These are phyloP conservation scores for Penicillium sp. DNA, from an alignment of 2,329 filamentous ascomycete species.

Conservation along the genomic window DNA sequence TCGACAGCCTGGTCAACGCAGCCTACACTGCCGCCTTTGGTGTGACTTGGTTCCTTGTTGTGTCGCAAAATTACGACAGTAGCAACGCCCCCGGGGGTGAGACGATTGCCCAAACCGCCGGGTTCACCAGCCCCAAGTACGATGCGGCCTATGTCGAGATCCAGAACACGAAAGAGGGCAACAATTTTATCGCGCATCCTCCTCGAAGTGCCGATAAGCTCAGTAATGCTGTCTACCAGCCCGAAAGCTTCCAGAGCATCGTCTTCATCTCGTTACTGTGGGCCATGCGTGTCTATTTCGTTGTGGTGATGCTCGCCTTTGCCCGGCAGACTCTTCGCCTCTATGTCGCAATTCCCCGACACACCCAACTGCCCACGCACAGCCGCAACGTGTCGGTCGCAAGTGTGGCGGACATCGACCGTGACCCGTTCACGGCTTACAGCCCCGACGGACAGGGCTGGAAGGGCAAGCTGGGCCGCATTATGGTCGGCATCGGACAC, in stretches of 20 bases:
- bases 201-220: slow-evolving; percentile 43
- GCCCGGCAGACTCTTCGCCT: slow-evolving; percentile 70
- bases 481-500: slow-evolving; percentile 68
- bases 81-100: slow-evolving; percentile 47
- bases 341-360: slow-evolving; percentile 45
- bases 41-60: slow-evolving; percentile 77
- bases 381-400: slow-evolving; percentile 46
- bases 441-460: slow-evolving; percentile 74
- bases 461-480: slow-evolving; percentile 70
- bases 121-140: slow-evolving; percentile 60
- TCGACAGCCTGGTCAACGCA: slow-evolving; percentile 78
- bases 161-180: slow-evolving; percentile 41
- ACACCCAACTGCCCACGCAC: slow-evolving; percentile 39
- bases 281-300: slow-evolving; percentile 74
- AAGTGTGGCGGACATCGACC: slow-evolving; percentile 45
- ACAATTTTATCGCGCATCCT: slow-evolving; percentile 48
- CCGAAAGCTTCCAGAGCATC: slow-evolving; percentile 70
- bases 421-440: slow-evolving; percentile 65
- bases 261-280: slow-evolving; percentile 69
- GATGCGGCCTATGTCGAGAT: slow-evolving; percentile 58
- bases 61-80: slow-evolving; percentile 54
- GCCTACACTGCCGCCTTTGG: slow-evolving; percentile 79
- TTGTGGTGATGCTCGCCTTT: slow-evolving; percentile 76
- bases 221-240: slow-evolving; percentile 61
- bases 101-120: slow-evolving; percentile 59